Conservation (phyloP, 495 filamentous ascomycete genomes). For the Aspergillus taichungensis region DNA sequence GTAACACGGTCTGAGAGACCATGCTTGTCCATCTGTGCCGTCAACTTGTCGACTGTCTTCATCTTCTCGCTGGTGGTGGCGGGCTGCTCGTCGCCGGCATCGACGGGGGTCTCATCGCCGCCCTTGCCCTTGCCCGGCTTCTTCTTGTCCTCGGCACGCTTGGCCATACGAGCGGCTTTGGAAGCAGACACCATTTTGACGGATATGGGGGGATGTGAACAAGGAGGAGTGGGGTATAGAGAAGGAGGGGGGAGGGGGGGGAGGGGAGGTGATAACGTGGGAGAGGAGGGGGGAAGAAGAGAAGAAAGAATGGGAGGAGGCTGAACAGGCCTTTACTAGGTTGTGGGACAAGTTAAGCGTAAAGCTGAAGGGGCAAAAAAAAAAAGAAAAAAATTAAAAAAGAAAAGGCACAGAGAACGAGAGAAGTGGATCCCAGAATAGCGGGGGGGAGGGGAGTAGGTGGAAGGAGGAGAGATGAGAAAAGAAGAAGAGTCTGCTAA, state of each 20-base stretch:
- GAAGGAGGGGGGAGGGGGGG: slow-evolving; percentile 4
- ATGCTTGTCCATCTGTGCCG: slow-evolving; percentile 87
- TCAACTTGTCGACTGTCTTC: slow-evolving; percentile 73
- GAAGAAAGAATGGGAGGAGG: slow-evolving; percentile 8
- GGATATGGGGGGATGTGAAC: slow-evolving; percentile 8
- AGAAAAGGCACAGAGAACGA: slow-evolving; percentile 13
- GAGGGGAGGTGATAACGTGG: neutral
- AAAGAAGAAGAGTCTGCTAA: slow-evolving; percentile 21
- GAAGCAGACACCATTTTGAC: slow-evolving; percentile 72
- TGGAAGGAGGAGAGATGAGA: slow-evolving; percentile 28
- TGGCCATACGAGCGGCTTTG: slow-evolving; percentile 94
- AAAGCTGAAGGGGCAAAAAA: slow-evolving; percentile 16
- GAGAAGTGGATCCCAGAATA: slow-evolving; percentile 27
- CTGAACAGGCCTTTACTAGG: slow-evolving; percentile 11
- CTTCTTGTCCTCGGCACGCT: slow-evolving; percentile 68
- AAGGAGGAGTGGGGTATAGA: slow-evolving; percentile 1
- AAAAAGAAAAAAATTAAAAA: slow-evolving; percentile 28
- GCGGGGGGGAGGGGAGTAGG: slow-evolving; percentile 33
- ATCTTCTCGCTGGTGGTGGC: slow-evolving; percentile 63
- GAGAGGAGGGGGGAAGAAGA: slow-evolving; percentile 3
- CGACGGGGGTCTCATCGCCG: slow-evolving; percentile 56
- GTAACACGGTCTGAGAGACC: slow-evolving; percentile 97
- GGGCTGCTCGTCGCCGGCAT: slow-evolving; percentile 58
- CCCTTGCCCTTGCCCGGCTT: slow-evolving; percentile 62
- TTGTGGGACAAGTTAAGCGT: slow-evolving; percentile 9